These are phyloP conservation scores for Zea mays DNA, from an alignment of 176 grass and related monocot genomes.

Conservation along the genomic window DNA sequence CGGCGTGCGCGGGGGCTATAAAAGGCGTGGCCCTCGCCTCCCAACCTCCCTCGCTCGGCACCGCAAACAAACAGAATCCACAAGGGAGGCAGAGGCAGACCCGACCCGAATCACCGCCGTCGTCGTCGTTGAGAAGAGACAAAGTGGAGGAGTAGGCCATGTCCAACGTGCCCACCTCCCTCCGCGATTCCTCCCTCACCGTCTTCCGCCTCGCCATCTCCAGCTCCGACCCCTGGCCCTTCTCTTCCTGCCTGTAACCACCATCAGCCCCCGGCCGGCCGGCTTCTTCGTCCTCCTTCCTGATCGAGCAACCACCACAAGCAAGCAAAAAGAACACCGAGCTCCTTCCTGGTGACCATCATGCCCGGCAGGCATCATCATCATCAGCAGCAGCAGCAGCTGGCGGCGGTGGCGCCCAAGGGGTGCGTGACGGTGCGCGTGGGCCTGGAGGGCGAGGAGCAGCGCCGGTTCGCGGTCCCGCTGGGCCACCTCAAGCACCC, in stretches of 20 bases:
- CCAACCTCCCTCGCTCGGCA: slow-evolving; percentile 24
- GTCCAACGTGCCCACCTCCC: slow-evolving; percentile 78
- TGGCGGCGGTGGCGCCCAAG: slow-evolving; percentile 48
- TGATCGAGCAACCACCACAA: neutral
- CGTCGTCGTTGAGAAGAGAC: neutral
- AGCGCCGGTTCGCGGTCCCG: slow-evolving; percentile 72
- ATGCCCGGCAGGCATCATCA: slow-evolving; percentile 5
- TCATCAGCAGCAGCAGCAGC: slow-evolving; percentile 18
- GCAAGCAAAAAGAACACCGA: neutral
- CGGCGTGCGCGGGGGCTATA: slow-evolving; percentile 25
- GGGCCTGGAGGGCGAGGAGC: slow-evolving; percentile 69
- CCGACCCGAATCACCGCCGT: neutral
- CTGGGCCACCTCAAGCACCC: slow-evolving; percentile 80
- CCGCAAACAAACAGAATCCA: neutral
- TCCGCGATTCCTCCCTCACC: slow-evolving; percentile 72
- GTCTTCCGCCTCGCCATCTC: slow-evolving; percentile 79
- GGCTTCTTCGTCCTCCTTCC: neutral
- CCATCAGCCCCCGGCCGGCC: too few relatives aligned
- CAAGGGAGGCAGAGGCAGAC: neutral
- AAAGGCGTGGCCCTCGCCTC: neutral
- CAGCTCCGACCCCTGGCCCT: slow-evolving; percentile 63
- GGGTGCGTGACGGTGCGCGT: slow-evolving; percentile 77
- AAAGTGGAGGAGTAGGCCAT: slow-evolving; percentile 40
- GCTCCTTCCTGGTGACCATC: neutral
- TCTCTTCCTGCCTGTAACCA: slow-evolving; percentile 45